phyloP scores from a whole-genome alignment of 1,139 yeast genomes.

The Saccharomyces hybrid region DNA sequence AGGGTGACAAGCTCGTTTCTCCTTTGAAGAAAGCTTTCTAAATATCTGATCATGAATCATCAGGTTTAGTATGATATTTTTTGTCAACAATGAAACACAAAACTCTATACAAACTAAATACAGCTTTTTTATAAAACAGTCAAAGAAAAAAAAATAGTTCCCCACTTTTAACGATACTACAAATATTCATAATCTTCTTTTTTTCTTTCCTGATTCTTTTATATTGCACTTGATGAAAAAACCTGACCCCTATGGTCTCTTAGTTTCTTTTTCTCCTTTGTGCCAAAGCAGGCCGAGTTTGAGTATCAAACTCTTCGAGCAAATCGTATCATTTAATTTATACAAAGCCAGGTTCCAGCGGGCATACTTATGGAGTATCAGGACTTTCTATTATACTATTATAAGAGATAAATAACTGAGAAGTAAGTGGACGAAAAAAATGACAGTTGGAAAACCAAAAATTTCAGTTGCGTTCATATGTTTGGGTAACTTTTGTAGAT shows the following conservation, averaged over 20 bases:
- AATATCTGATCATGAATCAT: conserved; percentile 5
- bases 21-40: conserved; percentile 78
- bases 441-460: conserved; percentile 20
- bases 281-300: not conserved
- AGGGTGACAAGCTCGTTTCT: conserved; percentile 63
- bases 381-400: no score
- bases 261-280: not conserved
- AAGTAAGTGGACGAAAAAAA: not conserved
- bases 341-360: not conserved
- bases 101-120: not conserved
- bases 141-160: not conserved
- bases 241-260: no score
- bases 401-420: not conserved
- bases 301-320: not conserved
- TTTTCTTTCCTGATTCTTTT: not conserved
- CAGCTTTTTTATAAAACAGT: not conserved
- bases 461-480: conserved; percentile 82
- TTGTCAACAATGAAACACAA: not conserved
- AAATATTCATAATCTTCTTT: not conserved
- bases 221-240: not conserved
- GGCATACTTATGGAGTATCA: not conserved
- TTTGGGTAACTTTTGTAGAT: conserved; percentile 89
- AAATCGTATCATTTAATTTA: not conserved
- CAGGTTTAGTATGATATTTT: not conserved
- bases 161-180: not conserved